Conservation (phyloP, 208 protist genomes). For the Leishmania amazonensis region DNA sequence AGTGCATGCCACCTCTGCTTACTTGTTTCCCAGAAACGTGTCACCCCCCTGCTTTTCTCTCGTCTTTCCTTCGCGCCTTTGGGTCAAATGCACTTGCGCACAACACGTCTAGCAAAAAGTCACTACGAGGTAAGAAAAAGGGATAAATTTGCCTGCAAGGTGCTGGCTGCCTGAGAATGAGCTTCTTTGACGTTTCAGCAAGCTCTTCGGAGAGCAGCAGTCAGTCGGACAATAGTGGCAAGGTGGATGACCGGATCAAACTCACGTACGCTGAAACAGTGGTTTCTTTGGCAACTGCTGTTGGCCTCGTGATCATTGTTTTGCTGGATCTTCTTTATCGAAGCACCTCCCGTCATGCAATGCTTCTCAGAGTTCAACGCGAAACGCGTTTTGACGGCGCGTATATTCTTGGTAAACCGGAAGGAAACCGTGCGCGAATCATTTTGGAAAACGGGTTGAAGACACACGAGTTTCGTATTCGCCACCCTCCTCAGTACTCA, state of each 20-base stretch:
- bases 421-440: conserved; percentile 39
- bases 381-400: conserved; percentile 79
- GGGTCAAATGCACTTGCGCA: background rate
- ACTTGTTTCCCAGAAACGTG: background rate
- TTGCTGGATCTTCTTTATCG: conserved; percentile 69
- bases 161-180: background rate
- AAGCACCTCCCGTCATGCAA: conserved; percentile 46
- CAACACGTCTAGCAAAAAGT: background rate
- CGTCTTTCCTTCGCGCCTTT: background rate
- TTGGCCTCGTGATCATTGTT: conserved; percentile 61
- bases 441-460: conserved; percentile 82
- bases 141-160: background rate
- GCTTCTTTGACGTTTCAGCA: background rate
- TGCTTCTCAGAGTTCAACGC: conserved; percentile 60
- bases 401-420: conserved; percentile 65
- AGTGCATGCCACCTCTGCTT: background rate
- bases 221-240: background rate
- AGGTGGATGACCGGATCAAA: conserved; percentile 20
- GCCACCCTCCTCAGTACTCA: conserved; percentile 63
- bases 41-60: background rate
- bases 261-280: conserved; percentile 79
- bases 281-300: conserved; percentile 70
- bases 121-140: background rate
- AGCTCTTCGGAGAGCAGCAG: conserved; percentile 4
- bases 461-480: conserved; percentile 55